Evolutionary conservation across 805 yeast genomes (phyloP), one percentile per base, ranked within the genome.

Genomic region (Candida multigemmis): DNA sequence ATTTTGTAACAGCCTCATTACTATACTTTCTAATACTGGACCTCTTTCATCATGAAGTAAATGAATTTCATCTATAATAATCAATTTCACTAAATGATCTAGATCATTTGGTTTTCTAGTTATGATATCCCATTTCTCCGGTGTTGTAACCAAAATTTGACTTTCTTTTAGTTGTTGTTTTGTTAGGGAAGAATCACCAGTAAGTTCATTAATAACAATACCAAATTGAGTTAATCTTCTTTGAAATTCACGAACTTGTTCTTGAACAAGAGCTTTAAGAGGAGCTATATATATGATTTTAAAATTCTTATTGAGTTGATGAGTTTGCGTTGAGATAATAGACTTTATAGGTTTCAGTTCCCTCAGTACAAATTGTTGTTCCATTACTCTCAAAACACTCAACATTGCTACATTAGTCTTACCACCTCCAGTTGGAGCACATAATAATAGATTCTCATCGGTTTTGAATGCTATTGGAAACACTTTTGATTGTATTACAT

Each of bases 341-440:
- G n/a, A n/a, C n/a, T n/a, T n/a, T n/a, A n/a, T n/a, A n/a, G n/a
- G n/a, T n/a, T n/a, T n/a, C n/a, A n/a, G n/a, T n/a, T n/a, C n/a
- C n/a, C n/a, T n/a, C n/a, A n/a, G n/a, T n/a, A n/a, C n/a, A n/a
- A n/a, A n/a, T n/a, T n/a, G n/a, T n/a, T n/a, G n/a, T 0, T 71
- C 56, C 12, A 87, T 46, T 0, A 80, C 60, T 25, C 78, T 56
- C n/a, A 87, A 57, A 4, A 83, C 65, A 0, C 95, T 63, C 24
- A 91, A 53, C 77, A 91, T 72, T 0, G 99, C 99, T 16, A 91
- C 95, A 48, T 91, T 91, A 13, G 98, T 89, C 49, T 89, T 89
- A 58, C 98, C 98, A 3, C 96, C 96, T 59, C 98, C 98, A 0
- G 98, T 89, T 5, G 98, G 98, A 1, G 98, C 97, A 66, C 97